Evolutionary conservation across 2,329 filamentous ascomycete genomes (phyloP), one percentile per base, ranked within the genome.

Genomic region (Zopfia rhizophila): DNA sequence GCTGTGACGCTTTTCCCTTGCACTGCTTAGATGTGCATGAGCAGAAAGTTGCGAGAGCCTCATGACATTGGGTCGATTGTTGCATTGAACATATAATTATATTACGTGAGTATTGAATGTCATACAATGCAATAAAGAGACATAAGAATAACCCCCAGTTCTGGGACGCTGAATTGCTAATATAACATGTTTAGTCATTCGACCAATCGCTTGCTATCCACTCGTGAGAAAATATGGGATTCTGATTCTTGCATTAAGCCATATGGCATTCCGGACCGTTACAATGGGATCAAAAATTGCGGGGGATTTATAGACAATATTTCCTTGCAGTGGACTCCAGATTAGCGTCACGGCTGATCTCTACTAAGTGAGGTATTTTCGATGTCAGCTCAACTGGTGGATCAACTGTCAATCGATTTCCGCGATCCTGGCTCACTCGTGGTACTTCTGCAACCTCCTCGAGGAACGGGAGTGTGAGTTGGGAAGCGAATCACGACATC

Each of bases 401-500:
- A n/a, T 23, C 19, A n/a, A 13, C 8, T 17, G 33, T n/a, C 3
- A 12, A 35, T 37, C 23, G 32, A 23, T 37, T n/a, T 7, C 22
- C n/a, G n/a, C 22, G 17, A 28, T 38, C 40, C 40, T 16, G 32
- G 40, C 6, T 16, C 7, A n/a, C 40, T 37, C 40, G 39, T 42
- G 40, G 21, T 21, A 13, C 16, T 22, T 7, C 22, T 36, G 22
- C 16, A 16, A 13, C 24, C 18, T 10, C 10, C n/a, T n/a, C n/a
- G n/a, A n/a, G n/a, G n/a, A n/a, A n/a, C n/a, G n/a, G 38, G 8
- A 23, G 29, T 33, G 14, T 5, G 11, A 10, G 4, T 13, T 22
- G 21, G 40, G 40, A 44, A 38, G n/a, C 40, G 40, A 44, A 44
- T 44, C 40, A 44, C 40, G 32, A 44, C 40, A 44, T 44, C 7